Percentiles rank a stretch among this genome's conserved stretches.
Evolutionary conservation across 2,329 filamentous ascomycete species (phyloP).

Genomic region (Aspergillus candidus): DNA sequence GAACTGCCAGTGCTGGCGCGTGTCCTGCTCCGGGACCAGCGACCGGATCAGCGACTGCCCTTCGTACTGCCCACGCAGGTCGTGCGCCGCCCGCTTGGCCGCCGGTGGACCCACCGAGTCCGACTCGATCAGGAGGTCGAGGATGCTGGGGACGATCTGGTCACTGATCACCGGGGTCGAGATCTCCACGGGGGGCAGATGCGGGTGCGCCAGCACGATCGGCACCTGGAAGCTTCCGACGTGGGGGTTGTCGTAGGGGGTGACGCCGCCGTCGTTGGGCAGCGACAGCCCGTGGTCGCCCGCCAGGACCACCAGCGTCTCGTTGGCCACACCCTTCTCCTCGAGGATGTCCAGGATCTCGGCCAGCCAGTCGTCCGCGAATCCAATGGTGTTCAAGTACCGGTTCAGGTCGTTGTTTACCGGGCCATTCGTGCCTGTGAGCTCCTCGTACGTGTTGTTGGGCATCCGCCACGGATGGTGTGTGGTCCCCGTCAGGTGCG

Average conservation of each 20-base stretch:
- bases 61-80: slow-evolving; percentile 42
- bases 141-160: slow-evolving; percentile 42
- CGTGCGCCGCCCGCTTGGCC: slow-evolving; percentile 29
- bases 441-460: slow-evolving; percentile 14
- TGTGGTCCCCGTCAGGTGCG: slow-evolving; percentile 23
- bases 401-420: slow-evolving; percentile 19
- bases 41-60: slow-evolving; percentile 44
- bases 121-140: slow-evolving; percentile 41
- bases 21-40: slow-evolving; percentile 28
- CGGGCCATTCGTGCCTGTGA: slow-evolving; percentile 10
- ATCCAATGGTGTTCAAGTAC: slow-evolving; percentile 25
- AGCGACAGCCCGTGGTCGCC: slow-evolving; percentile 26
- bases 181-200: slow-evolving; percentile 38
- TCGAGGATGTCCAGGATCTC: slow-evolving; percentile 21
- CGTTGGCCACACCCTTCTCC: slow-evolving; percentile 23
- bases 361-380: slow-evolving; percentile 23
- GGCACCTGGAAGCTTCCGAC: slow-evolving; percentile 42
- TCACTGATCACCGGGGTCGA: slow-evolving; percentile 37
- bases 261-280: slow-evolving; percentile 22
- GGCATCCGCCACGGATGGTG: slow-evolving; percentile 24
- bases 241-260: slow-evolving; percentile 40
- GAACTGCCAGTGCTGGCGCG: slow-evolving; percentile 31
- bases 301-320: slow-evolving; percentile 25
- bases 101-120: slow-evolving; percentile 30
- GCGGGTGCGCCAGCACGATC: slow-evolving; percentile 41